Base-by-base conservation (phyloP, 1,139 yeast genomes). In the Geotrichum cucujoidarum region DNA sequence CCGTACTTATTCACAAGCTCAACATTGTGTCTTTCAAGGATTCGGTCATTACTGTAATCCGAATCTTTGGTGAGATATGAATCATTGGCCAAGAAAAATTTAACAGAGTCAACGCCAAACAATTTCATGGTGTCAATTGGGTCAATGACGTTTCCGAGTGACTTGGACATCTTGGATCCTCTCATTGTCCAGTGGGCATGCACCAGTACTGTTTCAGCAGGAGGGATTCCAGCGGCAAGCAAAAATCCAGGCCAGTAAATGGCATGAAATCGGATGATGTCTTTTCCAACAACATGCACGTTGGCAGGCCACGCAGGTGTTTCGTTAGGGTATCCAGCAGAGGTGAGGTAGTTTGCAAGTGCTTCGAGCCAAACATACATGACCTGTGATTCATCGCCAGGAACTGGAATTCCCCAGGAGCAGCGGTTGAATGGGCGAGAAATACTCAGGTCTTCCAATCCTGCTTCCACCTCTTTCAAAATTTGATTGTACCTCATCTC, bases 281-380 rank as follows among this genome's bases (percentile, higher is more conserved):
- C 99, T 60, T 92, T 92, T 1, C 99, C 99, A 32, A 50, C 77
- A 1, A 92, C 71, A 64, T 92, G 97, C 0, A 82, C 79, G 5
- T 90, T 76, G 0, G 72, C 78, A 0, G 83, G 84, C 80, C 82
- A 80, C 10, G 35, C 30, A 10, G 27, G 22, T n/a, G 18, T 20
- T 4, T 63, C 58, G 7, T n/a, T 64, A 66, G 87, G 82, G 51
- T 79, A 85, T 1, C 87, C 89, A 3, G 82, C 72, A 0, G 88
- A 78, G 0, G 97, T 86, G 8, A 89, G 51, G 62, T 92, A 92
- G 62, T 89, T 92, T 42, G 86, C 74, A 47, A 92, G 73, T 0
- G 99, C 99, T 67, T 92, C 99, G 53, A 92, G 84, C 99, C 99
- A 92, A 8, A 92, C 99, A 60, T 92, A 92, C 51, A 92, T 82